A percentile compares a stretch with the other conserved stretches of the same genome.
Conservation (phyloP, 805 yeast genomes). For the Pichia eremophila region DNA sequence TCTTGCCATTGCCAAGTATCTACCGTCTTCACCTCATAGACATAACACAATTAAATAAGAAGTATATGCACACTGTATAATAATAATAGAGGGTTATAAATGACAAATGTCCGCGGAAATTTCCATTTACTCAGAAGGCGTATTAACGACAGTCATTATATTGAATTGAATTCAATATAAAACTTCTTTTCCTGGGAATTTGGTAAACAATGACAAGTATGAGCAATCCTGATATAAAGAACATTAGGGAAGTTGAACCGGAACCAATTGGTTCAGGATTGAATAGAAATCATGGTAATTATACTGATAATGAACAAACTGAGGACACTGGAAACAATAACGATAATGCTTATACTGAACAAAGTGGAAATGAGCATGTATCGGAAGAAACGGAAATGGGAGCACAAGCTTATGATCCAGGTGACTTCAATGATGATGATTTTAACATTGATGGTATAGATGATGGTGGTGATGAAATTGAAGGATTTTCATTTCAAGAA, state of each 20-base stretch:
- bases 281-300: not conserved
- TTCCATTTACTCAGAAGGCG: too few relatives aligned
- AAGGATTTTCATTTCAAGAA: constrained; percentile 23
- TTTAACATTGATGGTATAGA: not conserved
- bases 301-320: not conserved
- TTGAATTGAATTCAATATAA: too few relatives aligned
- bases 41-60: not conserved
- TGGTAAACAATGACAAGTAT: not conserved
- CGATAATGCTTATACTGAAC: not conserved
- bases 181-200: too few relatives aligned
- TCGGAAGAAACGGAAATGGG: not conserved
- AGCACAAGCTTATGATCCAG: constrained; percentile 6
- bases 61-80: not conserved
- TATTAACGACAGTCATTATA: too few relatives aligned
- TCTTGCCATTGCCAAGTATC: not conserved
- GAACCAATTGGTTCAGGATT: not conserved
- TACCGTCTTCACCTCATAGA: not conserved
- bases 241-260: not conserved
- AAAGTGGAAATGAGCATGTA: too few relatives aligned
- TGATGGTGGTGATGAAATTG: not conserved
- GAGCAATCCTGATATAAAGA: not conserved
- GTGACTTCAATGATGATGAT: not conserved
- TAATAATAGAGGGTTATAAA: not conserved
- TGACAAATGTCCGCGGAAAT: not conserved
- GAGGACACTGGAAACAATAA: not conserved